These are phyloP conservation scores for Symbiodinium natans DNA, from an alignment of 73 alveolate species.

Conservation along the genomic window DNA sequence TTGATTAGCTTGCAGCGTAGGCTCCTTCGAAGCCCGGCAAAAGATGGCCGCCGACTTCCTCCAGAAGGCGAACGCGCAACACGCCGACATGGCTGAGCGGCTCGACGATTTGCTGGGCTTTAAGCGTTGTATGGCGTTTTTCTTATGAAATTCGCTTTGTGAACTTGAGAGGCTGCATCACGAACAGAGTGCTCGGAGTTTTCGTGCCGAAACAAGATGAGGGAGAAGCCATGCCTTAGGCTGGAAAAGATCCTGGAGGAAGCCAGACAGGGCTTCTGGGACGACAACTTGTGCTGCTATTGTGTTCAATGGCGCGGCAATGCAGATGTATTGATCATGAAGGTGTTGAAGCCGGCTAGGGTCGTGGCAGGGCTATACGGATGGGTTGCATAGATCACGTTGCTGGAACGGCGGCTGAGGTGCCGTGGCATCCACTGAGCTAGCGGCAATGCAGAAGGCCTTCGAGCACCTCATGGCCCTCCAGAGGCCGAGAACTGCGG, in stretches of 20 bases:
- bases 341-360: no score
- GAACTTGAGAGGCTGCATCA: no score
- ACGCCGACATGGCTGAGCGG: background rate
- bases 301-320: background rate
- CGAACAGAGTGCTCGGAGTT: no score
- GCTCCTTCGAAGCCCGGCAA: no score
- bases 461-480: slow-evolving; percentile 52
- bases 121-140: no score
- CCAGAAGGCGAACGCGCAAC: background rate
- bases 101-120: no score
- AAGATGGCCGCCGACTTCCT: background rate
- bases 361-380: no score
- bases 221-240: no score
- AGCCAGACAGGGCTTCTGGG: slow-evolving; percentile 47
- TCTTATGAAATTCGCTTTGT: no score
- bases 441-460: slow-evolving; percentile 28
- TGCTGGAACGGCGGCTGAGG: slow-evolving; percentile 2
- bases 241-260: slow-evolving; percentile 62
- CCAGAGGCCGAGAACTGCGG: background rate
- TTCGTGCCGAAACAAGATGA: no score
- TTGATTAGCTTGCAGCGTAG: no score
- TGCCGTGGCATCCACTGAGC: slow-evolving; percentile 35
- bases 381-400: background rate
- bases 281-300: background rate
- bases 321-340: no score